A percentile compares a stretch with the other conserved stretches of the same genome.
Evolutionary conservation across 2,329 filamentous ascomycete genomes (phyloP).

Genomic region (Triangularia verruculosa): DNA sequence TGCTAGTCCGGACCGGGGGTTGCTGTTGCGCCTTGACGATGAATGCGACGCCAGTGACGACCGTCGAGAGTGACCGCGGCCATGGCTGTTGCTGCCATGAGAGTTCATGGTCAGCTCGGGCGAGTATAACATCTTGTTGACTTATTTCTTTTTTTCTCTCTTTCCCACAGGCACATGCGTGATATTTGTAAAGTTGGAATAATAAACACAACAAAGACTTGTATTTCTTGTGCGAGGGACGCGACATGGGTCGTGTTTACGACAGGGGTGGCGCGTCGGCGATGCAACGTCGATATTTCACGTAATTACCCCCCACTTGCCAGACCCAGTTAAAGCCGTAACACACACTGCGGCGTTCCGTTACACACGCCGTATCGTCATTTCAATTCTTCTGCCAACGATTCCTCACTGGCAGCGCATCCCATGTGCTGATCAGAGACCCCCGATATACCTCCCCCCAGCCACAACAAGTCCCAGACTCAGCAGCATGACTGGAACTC

Average conservation of each 20-base stretch:
- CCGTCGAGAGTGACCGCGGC: neutral
- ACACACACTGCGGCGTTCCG: neutral
- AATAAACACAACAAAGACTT: neutral
- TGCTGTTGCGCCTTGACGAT: neutral
- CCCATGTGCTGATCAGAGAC: neutral
- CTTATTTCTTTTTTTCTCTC: neutral
- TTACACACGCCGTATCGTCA: neutral
- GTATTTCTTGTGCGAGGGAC: neutral
- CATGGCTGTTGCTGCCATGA: neutral
- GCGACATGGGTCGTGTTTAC: constrained; percentile 3
- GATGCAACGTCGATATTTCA: neutral
- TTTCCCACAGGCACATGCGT: neutral
- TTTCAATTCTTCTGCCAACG: neutral
- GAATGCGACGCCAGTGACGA: neutral
- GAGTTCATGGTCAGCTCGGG: neutral
- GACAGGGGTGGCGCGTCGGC: constrained; percentile 7
- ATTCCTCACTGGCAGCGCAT: neutral
- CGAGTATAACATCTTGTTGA: constrained; percentile 1
- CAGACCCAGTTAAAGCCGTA: neutral
- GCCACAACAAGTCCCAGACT: neutral
- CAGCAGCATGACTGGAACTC: neutral
- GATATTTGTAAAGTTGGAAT: constrained; percentile 9
- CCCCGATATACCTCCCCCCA: neutral
- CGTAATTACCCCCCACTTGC: constrained; percentile 2
- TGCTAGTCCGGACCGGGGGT: neutral